Conservation (phyloP, 345 rosid species). For the Ceriops tagal region DNA sequence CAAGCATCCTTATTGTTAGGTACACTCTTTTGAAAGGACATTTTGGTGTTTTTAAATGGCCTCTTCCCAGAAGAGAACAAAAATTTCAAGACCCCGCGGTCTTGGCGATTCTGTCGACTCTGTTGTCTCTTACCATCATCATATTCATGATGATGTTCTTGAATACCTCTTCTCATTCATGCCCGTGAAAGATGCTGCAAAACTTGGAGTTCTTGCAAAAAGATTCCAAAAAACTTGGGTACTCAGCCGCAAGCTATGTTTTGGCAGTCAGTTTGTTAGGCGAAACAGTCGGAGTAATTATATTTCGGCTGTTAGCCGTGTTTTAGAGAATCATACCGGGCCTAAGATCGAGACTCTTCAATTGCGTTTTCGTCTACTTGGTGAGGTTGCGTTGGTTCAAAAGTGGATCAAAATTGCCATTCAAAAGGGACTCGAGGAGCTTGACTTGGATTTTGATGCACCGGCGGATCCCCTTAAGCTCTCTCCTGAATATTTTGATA, state of each 20-base stretch:
- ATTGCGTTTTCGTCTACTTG: constrained; percentile 8
- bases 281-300: neutral
- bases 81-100: neutral
- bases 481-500: neutral
- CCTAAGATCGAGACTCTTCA: neutral
- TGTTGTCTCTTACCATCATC: neutral
- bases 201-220: neutral
- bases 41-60: neutral
- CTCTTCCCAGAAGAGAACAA: neutral
- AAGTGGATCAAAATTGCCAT: constrained; percentile 16
- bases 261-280: constrained; percentile 6
- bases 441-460: constrained; percentile 22
- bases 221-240: constrained; percentile 12
- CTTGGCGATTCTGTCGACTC: neutral
- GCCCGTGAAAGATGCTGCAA: constrained; percentile 2
- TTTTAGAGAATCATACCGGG: constrained; percentile 4
- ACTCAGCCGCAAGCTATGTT: neutral
- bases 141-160: constrained; percentile 11
- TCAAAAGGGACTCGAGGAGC: constrained; percentile 27
- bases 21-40: no score
- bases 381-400: neutral
- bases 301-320: neutral
- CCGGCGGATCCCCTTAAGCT: neutral
- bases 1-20: no score
- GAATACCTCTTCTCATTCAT: constrained; percentile 12